These are phyloP conservation scores for Dendrobium catenatum DNA, from an alignment of 106 monocot genomes.

Conservation along the genomic window DNA sequence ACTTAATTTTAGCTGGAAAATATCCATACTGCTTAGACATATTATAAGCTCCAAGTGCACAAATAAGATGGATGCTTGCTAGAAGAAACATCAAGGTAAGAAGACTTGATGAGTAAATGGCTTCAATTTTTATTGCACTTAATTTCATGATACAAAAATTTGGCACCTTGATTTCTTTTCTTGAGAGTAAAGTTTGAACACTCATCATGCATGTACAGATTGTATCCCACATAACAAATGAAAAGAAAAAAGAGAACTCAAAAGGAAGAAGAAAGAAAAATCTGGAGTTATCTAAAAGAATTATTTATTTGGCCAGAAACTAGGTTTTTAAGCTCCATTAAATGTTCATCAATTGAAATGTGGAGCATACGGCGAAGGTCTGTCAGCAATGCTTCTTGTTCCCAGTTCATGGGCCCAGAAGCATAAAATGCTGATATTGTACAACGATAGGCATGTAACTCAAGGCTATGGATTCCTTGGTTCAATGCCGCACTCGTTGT, in stretches of 20 bases:
- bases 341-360: slow-evolving; percentile 72
- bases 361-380: slow-evolving; percentile 54
- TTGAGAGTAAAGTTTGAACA: background rate
- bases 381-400: slow-evolving; percentile 50
- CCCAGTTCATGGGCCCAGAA: slow-evolving; percentile 66
- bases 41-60: slow-evolving; percentile 2
- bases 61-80: background rate
- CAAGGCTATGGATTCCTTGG: slow-evolving; percentile 31
- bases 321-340: slow-evolving; percentile 42
- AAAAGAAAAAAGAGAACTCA: background rate
- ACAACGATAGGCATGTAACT: slow-evolving; percentile 45
- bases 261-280: background rate
- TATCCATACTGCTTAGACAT: background rate
- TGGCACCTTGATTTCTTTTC: background rate
- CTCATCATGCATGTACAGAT: background rate
- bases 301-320: background rate
- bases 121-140: background rate
- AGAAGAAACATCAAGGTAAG: background rate
- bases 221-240: background rate
- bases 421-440: slow-evolving; percentile 45
- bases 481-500: slow-evolving; percentile 2
- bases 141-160: slow-evolving; percentile 3
- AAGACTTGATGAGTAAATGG: background rate
- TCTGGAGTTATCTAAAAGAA: background rate
- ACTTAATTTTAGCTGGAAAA: background rate